Percentiles rank a stretch among this genome's conserved stretches.
Evolutionary conservation across 768 basidiomycete genomes (phyloP).

Genomic region (Macrolepiota fuliginosa): DNA sequence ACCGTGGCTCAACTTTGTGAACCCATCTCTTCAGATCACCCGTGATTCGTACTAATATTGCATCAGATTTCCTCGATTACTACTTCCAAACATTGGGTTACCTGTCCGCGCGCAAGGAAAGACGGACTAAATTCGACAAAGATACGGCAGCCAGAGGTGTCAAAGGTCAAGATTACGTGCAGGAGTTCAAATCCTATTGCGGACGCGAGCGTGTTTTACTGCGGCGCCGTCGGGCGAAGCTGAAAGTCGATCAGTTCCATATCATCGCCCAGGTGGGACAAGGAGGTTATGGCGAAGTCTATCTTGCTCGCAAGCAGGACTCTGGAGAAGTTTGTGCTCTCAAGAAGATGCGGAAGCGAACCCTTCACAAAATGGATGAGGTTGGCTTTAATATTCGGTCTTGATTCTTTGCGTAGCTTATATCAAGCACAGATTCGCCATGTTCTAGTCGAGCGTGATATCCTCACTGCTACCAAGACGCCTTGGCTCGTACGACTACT

Average conservation of each 20-base stretch:
- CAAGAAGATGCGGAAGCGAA: slow-evolving; percentile 96
- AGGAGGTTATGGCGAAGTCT: slow-evolving; percentile 98
- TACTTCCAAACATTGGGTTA: slow-evolving; percentile 96
- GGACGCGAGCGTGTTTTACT: slow-evolving; percentile 92
- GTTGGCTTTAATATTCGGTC: slow-evolving; percentile 33
- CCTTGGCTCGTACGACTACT: slow-evolving; percentile 94
- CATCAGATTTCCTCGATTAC: slow-evolving; percentile 91
- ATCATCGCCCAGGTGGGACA: slow-evolving; percentile 99
- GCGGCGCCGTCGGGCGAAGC: slow-evolving; percentile 89
- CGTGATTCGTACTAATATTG: slow-evolving; percentile 1
- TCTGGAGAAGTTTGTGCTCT: slow-evolving; percentile 95
- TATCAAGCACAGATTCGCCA: slow-evolving; percentile 73
- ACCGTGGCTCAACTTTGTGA: slow-evolving; percentile 96
- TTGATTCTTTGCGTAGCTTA: not conserved
- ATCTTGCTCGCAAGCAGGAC: slow-evolving; percentile 91
- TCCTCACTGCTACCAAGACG: slow-evolving; percentile 94
- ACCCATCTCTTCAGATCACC: slow-evolving; percentile 20
- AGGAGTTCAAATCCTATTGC: slow-evolving; percentile 91
- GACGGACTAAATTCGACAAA: slow-evolving; percentile 76
- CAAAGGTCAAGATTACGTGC: slow-evolving; percentile 52
- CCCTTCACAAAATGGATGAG: slow-evolving; percentile 98
- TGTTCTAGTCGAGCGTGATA: slow-evolving; percentile 96
- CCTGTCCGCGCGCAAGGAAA: slow-evolving; percentile 80
- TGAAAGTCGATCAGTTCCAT: slow-evolving; percentile 93
- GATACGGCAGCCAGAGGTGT: slow-evolving; percentile 74